Evolutionary conservation across 106 monocot genomes (phyloP).

Genomic region (Dactylorhiza incarnata): DNA sequence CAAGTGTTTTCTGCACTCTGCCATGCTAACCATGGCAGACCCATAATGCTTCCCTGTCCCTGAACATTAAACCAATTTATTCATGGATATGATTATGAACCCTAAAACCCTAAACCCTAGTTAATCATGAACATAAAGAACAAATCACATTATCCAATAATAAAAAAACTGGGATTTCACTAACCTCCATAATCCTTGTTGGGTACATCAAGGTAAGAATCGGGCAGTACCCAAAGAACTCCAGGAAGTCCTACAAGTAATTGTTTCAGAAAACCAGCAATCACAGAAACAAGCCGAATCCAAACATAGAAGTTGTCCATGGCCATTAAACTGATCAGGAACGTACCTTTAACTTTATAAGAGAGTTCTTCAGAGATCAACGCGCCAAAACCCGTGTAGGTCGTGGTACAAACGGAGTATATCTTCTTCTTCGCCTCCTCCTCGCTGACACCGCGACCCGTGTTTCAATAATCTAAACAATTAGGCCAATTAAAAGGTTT

Average conservation of each 20-base stretch:
- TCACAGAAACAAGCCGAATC: not conserved
- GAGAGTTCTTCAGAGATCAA: constrained; percentile 94
- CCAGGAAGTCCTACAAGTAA: constrained; percentile 63
- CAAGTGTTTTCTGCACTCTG: no score
- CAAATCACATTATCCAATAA: constrained; percentile 3
- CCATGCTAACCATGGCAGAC: no score
- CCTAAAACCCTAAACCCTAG: not conserved
- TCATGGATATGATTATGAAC: not conserved
- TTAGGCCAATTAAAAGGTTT: not conserved
- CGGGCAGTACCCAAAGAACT: constrained; percentile 93
- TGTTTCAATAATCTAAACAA: not conserved
- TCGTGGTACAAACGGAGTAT: constrained; percentile 91
- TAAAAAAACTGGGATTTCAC: constrained; percentile 3
- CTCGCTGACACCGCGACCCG: constrained; percentile 39
- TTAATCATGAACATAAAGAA: not conserved
- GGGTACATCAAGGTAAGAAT: constrained; percentile 97
- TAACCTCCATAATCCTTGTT: constrained; percentile 98
- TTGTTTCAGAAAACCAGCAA: not conserved
- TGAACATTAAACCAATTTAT: no score
- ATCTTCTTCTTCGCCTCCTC: constrained; percentile 99
- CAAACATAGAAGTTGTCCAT: not conserved
- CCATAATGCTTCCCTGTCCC: no score
- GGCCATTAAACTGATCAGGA: not conserved
- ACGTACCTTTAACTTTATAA: constrained; percentile 83
- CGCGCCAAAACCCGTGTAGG: constrained; percentile 98